Conservation (phyloP, 202 grass and related monocot species). For the Zoysia matrella region DNA sequence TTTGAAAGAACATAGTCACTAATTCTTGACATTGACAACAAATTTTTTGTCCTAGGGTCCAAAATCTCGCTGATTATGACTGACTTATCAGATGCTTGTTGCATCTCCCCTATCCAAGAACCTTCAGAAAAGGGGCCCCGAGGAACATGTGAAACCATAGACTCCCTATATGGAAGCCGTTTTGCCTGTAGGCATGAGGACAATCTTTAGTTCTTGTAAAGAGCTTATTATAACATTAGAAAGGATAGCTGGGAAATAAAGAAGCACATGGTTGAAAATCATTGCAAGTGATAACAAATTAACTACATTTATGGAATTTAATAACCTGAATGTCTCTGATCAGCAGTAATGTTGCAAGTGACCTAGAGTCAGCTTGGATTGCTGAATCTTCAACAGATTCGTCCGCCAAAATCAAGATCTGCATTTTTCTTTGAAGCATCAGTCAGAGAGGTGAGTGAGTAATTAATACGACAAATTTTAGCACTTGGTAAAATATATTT, state of each 20-base stretch:
- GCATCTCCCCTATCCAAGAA: constrained; percentile 88
- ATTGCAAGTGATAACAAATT: not conserved
- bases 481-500: constrained; percentile 5
- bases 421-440: constrained; percentile 36
- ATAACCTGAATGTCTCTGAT: constrained; percentile 82
- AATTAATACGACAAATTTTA: not conserved
- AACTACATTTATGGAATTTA: constrained; percentile 36
- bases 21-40: constrained; percentile 70
- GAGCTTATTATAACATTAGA: not conserved
- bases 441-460: constrained; percentile 19
- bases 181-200: constrained; percentile 55
- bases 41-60: constrained; percentile 77
- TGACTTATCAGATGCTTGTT: constrained; percentile 77
- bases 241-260: constrained; percentile 17
- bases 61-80: constrained; percentile 85
- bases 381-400: constrained; percentile 81
- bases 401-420: constrained; percentile 82
- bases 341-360: constrained; percentile 72
- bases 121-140: constrained; percentile 65
- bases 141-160: constrained; percentile 43
- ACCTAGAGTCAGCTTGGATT: constrained; percentile 82
- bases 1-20: constrained; percentile 86
- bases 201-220: constrained; percentile 22
- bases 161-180: constrained; percentile 59
- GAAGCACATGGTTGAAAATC: constrained; percentile 9